These are phyloP conservation scores for Acacia acuminata DNA, from an alignment of 306 rosid genomes.

Conservation along the genomic window DNA sequence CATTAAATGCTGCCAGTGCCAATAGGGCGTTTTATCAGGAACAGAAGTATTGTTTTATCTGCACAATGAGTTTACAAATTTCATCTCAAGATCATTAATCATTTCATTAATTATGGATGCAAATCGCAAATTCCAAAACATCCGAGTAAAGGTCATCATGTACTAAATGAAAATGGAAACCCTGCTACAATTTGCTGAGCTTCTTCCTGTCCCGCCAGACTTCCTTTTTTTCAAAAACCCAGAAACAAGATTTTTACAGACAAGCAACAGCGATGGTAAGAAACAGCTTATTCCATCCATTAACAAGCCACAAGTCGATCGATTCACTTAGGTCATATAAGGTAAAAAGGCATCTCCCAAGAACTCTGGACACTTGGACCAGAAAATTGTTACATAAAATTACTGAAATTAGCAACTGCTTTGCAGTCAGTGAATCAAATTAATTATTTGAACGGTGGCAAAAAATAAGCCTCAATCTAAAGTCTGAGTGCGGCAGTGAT, in stretches of 20 bases:
- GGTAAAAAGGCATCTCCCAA: neutral
- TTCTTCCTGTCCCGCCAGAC: neutral
- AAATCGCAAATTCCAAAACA: slow-evolving; percentile 14
- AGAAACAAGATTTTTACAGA: neutral
- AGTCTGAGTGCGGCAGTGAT: neutral
- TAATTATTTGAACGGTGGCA: neutral
- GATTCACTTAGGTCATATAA: neutral
- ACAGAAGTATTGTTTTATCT: neutral
- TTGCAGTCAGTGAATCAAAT: neutral
- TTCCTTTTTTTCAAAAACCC: neutral
- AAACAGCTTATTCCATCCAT: slow-evolving; percentile 5
- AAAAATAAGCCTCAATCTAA: neutral
- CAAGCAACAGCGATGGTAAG: neutral
- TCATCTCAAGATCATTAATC: slow-evolving; percentile 8
- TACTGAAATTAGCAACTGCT: neutral
- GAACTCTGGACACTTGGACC: neutral
- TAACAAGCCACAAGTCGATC: neutral
- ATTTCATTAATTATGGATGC: neutral
- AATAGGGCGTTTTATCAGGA: neutral
- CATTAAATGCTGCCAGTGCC: slow-evolving; percentile 8
- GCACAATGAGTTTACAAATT: neutral
- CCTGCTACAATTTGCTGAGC: neutral
- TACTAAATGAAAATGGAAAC: slow-evolving; percentile 15
- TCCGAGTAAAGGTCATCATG: neutral
- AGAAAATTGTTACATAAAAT: neutral